phyloP scores from a whole-genome alignment of 2,329 filamentous ascomycete species.

The Hypoxylon rubiginosum region DNA sequence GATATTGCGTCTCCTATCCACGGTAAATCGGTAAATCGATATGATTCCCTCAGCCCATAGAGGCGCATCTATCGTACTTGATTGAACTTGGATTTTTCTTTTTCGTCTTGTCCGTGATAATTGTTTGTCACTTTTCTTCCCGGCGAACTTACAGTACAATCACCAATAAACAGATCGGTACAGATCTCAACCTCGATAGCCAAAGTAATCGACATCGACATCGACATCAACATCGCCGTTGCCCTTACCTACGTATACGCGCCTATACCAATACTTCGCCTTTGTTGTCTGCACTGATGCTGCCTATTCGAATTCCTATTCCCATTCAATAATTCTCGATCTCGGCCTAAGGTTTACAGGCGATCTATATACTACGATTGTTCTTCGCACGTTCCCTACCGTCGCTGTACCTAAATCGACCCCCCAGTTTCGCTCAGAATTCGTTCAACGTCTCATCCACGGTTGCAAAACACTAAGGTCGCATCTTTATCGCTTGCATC shows the following conservation, averaged over 20 bases:
- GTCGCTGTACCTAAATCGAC: slow-evolving; percentile 13
- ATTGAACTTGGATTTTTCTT: slow-evolving; percentile 21
- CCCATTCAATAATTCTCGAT: neutral
- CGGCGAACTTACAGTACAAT: slow-evolving; percentile 2
- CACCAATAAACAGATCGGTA: neutral
- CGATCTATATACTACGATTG: neutral
- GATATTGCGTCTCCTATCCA: neutral
- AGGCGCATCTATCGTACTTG: slow-evolving; percentile 19
- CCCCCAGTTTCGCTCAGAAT: slow-evolving; percentile 3
- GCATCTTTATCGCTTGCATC: neutral
- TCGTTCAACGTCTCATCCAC: neutral
- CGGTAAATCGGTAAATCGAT: slow-evolving; percentile 6
- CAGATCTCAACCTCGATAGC: neutral
- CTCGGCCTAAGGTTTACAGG: neutral
- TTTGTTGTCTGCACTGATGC: too few species aligned
- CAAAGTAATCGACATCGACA: neutral
- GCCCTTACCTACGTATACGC: neutral
- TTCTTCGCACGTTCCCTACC: slow-evolving; percentile 9
- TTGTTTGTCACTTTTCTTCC: slow-evolving; percentile 3
- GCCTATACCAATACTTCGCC: neutral
- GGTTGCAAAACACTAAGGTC: neutral
- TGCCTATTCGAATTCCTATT: neutral
- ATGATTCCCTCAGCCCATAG: slow-evolving; percentile 22
- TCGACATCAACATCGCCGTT: neutral
- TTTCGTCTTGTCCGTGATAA: slow-evolving; percentile 7